Evolutionary conservation across 2,329 filamentous ascomycete species (phyloP).

Genomic region (Drechslerella dactyloides): DNA sequence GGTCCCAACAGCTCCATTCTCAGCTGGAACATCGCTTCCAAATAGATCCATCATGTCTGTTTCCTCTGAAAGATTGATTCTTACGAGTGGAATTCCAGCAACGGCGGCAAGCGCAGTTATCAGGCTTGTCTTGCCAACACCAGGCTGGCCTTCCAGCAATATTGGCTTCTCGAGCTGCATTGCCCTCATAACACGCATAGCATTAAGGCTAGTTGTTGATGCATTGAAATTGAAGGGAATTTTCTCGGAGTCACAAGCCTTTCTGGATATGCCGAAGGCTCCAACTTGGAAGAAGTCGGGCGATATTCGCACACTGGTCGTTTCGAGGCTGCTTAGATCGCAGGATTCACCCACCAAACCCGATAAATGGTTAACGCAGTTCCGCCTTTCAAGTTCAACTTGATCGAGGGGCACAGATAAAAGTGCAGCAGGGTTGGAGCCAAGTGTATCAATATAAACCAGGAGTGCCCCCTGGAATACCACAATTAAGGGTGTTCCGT

Average conservation of each 20-base stretch:
- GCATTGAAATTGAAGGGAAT: conserved; percentile 80
- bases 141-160: conserved; percentile 93
- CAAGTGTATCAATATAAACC: conserved; percentile 93
- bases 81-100: conserved; percentile 80
- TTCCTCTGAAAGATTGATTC: conserved; percentile 97
- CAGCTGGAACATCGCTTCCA: conserved; percentile 92
- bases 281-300: conserved; percentile 65
- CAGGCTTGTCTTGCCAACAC: conserved; percentile 95
- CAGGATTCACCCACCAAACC: conserved; percentile 69
- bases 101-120: conserved; percentile 81
- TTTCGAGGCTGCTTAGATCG: conserved; percentile 67
- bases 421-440: conserved; percentile 90
- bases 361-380: conserved; percentile 75
- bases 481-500: conserved; percentile 52
- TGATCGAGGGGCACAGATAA: conserved; percentile 72
- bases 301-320: conserved; percentile 19
- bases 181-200: conserved; percentile 87
- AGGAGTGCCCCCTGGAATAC: conserved; percentile 84
- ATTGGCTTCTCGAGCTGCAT: conserved; percentile 89
- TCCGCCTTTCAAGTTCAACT: conserved; percentile 72
- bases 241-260: conserved; percentile 62
- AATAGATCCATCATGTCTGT: conserved; percentile 98
- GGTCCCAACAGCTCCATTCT: conserved; percentile 86
- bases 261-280: conserved; percentile 71
- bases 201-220: conserved; percentile 86